Percentiles rank a stretch among this genome's conserved stretches.
Conservation (phyloP, 2,329 filamentous ascomycete genomes). For the Thielaviopsis cerberus region DNA sequence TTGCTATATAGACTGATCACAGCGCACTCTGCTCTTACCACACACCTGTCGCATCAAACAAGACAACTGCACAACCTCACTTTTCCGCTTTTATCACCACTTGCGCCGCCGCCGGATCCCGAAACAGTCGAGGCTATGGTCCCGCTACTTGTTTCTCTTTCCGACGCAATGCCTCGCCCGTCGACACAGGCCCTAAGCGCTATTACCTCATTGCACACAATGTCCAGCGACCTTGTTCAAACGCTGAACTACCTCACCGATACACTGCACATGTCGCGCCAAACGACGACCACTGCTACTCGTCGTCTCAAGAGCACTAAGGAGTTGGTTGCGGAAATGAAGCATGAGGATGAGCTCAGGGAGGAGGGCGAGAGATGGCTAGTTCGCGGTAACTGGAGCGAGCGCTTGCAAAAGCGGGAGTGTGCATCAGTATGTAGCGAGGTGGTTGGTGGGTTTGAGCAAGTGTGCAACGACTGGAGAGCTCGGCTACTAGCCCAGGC, state of each 20-base stretch:
- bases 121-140: conserved; percentile 52
- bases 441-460: conserved; percentile 81
- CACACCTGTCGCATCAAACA: conserved; percentile 57
- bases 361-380: conserved; percentile 75
- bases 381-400: conserved; percentile 64
- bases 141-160: conserved; percentile 45
- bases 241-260: conserved; percentile 76
- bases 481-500: conserved; percentile 51
- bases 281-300: conserved; percentile 66
- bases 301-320: conserved; percentile 63
- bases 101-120: conserved; percentile 41
- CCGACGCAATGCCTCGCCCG: conserved; percentile 47
- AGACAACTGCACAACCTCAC: conserved; percentile 56
- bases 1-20: conserved; percentile 45
- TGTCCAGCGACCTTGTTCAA: conserved; percentile 56
- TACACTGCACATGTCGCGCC: conserved; percentile 81
- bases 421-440: conserved; percentile 70
- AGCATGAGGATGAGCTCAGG: conserved; percentile 60
- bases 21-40: conserved; percentile 54
- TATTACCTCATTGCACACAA: conserved; percentile 46
- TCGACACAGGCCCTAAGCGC: conserved; percentile 45
- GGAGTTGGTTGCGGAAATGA: conserved; percentile 72
- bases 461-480: conserved; percentile 72
- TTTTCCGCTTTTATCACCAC: conserved; percentile 50
- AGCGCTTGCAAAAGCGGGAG: conserved; percentile 55